Evolutionary conservation across 257 asterid species (phyloP), one percentile per base, ranked within the genome.

Genomic region (Ajuga chamaepitys): DNA sequence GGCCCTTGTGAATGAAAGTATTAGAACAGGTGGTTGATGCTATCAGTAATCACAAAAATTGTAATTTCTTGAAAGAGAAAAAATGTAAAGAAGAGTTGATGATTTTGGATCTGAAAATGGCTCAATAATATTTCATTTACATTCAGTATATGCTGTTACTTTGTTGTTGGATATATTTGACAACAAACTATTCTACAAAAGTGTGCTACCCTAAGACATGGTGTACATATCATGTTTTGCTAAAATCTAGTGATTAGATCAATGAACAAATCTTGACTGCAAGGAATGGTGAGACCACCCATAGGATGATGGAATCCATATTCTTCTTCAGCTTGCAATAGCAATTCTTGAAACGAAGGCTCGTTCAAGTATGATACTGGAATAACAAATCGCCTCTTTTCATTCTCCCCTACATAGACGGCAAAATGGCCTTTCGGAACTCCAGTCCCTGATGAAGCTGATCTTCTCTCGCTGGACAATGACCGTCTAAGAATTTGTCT

Each of bases 281-380:
- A 74, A 16, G 78, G 78, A 53, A 62, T 44, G 50, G 50, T 44
- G 5, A 44, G 50, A 20, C 50, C 50, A n/a, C 50, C 50, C 82
- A 79, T 81, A 0, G 84, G 85, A 76, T 80, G 85, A 56, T 74
- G 26, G 28, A 64, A 82, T 2, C 83, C 81, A 12, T 60, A 75
- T 73, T 78, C 80, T 72, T 80, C 82, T 51, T 62, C 64, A 1
- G 37, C 37, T 30, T 30, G 37, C 4, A 30, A 4, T 30, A 30
- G 37, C 37, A 30, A 8, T 30, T 30, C 37, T 4, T 30, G 37
- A 30, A 30, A 30, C 4, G 37, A 30, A 30, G 37, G 37, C 0
- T 30, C 7, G 37, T 30, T 30, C 5, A 30, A 4, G 37, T 30
- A 30, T 4, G 37, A 30, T 8, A 30, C 4, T 30, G 37, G 37